These are phyloP conservation scores for Rhynchospora pubera DNA, from an alignment of 176 grass and related monocot genomes.

Conservation along the genomic window DNA sequence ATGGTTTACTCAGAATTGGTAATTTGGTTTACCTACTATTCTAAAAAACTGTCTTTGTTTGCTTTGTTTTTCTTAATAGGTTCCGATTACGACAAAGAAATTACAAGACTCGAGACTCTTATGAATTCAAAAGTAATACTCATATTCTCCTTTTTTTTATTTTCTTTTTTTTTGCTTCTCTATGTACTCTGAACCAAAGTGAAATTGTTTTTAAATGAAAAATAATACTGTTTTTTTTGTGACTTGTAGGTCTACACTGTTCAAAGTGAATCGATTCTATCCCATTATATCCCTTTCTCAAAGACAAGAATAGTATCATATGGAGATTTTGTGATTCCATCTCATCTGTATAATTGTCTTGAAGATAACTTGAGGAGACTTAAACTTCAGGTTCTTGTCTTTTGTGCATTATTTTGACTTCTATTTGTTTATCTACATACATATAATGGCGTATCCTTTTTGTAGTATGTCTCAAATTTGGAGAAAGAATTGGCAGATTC, in stretches of 20 bases:
- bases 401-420: not conserved
- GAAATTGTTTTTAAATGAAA: not conserved
- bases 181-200: not conserved
- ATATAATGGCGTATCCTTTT: constrained; percentile 23
- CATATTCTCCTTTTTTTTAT: not conserved
- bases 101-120: constrained; percentile 50
- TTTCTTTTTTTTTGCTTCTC: not conserved
- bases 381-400: constrained; percentile 38
- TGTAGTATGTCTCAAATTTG: constrained; percentile 46
- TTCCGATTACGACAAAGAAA: constrained; percentile 16
- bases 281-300: constrained; percentile 54
- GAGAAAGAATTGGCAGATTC: constrained; percentile 24
- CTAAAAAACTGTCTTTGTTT: not conserved
- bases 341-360: constrained; percentile 2
- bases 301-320: constrained; percentile 41
- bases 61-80: not conserved
- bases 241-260: constrained; percentile 80
- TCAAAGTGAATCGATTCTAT: constrained; percentile 38
- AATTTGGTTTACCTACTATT: not conserved
- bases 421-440: not conserved
- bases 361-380: constrained; percentile 31
- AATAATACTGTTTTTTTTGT: constrained; percentile 11
- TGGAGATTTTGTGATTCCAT: constrained; percentile 28
- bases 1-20: not conserved
- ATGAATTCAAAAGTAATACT: constrained; percentile 62